Evolutionary conservation across 1,284 basidiomycete genomes (phyloP), one percentile per base, ranked within the genome.

Genomic region (Pseudozyma tsukubaensis): DNA sequence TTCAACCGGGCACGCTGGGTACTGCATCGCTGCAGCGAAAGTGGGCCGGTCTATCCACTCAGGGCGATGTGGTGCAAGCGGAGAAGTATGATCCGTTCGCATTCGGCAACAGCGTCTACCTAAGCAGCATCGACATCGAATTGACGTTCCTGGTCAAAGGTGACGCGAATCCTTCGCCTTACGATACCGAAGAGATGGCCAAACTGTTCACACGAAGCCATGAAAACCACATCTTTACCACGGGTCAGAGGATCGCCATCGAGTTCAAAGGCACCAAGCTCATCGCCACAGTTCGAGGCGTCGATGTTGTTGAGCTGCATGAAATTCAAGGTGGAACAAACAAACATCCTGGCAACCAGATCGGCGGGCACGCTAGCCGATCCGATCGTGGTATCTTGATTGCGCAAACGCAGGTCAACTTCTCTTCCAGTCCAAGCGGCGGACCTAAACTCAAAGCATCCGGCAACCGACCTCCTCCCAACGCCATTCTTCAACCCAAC

Each of bases 401-500:
- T 89, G 90, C 92, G 67, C 92, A 92, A 85, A 97, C 94, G 8
- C 93, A 97, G 77, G 87, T 99, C 49, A 93, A 91, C 19, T 91
- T 97, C 86, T 87, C 93, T 85, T 96, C 97, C 85, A 91, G 92
- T 3, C 88, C 91, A 0, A 88, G 90, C 50, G 93, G 91, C 76
- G 85, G 88, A 18, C 92, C 99, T 84, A 95, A 94, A 86, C 88
- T 99, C 83, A 97, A 96, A 86, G 91, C 93, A 24, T 94, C 92
- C 72, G 90, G 92, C 12, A 97, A 93, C 85, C 92, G 93, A 91
- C 94, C 93, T 0, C 91, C 94, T 4, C 90, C 94, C 13, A 99
- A 98, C 84, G 94, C 96, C 0, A 97, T 99, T 79, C 88, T 99
- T 10, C 92, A 94, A 1, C 94, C 97, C 3, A 98, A 98, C 87